Evolutionary conservation across 306 rosid genomes (phyloP), one percentile per base, ranked within the genome.

Genomic region (Begonia masoniana): DNA sequence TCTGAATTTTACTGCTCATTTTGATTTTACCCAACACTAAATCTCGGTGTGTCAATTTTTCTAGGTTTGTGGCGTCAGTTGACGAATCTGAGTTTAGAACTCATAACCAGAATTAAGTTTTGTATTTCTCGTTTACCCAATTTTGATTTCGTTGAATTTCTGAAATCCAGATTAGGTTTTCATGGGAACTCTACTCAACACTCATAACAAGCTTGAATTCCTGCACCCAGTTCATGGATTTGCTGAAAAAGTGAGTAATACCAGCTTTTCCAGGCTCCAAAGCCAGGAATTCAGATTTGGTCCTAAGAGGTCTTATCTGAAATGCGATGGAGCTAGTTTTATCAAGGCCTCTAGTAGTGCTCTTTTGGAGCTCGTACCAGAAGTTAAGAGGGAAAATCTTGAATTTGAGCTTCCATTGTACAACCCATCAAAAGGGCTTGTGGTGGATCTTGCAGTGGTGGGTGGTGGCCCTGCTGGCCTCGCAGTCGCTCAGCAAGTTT

Each of bases 391-490:
- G 68, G 96, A 86, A 72, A 91, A 65, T 70, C 80, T 91, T 48
- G 93, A 83, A 62, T 68, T 86, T 75, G 99, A 91, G 59, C 99
- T 86, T 74, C 94, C 99, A 35, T 14, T 86, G 77, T 83, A 59
- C 63, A 88, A 91, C 72, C 71, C 94, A 0, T 75, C 93, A 13
- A 81, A 81, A 73, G 88, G 82, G 17, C 68, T 75, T 41, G 78
- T 91, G 36, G 84, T 91, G 43, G 99, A 91, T 68, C 94, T 91
- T 52, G 96, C 88, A 0, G 96, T 91, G 55, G 99, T 91, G 14
- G 99, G 96, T 17, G 96, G 99, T 13, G 99, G 99, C 24, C 99
- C 99, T 13, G 94, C 96, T 1, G 99, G 99, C 47, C 92, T 86
- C 26, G 94, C 96, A 0, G 96, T 91, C 62, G 99, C 99, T 0